Base-by-base conservation (phyloP, 345 rosid genomes). In the Heritiera littoralis region DNA sequence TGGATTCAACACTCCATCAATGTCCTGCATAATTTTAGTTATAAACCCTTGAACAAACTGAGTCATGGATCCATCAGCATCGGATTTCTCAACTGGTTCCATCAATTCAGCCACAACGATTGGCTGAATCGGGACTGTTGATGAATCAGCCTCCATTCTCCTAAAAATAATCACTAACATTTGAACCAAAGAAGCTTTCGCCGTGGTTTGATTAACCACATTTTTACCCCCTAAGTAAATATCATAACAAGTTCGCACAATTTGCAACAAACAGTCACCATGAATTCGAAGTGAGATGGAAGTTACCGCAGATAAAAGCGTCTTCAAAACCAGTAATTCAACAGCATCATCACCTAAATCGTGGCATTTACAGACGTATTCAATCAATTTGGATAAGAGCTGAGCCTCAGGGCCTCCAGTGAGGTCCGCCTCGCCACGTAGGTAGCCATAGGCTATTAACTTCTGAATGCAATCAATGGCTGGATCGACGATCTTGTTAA, bases 141-240 rank as follows among this genome's bases (percentile, higher is more conserved):
- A 92, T 0, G 98, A 94, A 85, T 96, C 99, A 0, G 99, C 98
- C 85, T 96, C 99, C 99, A 96, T 96, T 77, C 99, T 88, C 89
- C 99, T 80, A 81, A 96, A 96, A 72, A 96, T 94, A 80, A 96
- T 96, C 75, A 96, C 99, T 80, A 94, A 78, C 98, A 96, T 96
- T 86, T 96, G 99, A 41, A 96, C 90, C 79, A 96, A 83, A 1
- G 99, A 96, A 6, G 99, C 99, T 82, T 94, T 96, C 0, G 99
- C 98, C 0, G 99, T 96, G 1, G 95, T 94, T 83, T 96, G 98
- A 77, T 94, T 96, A 51, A 96, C 95, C 76, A 83, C 90, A 82
- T 96, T 96, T 82, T 92, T 90, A 84, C 99, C 92, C 18, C 93
- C 99, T 51, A 96, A 78, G 85, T 96, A 96, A 65, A 94, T 91